These are phyloP conservation scores for Fraxinus quadrangulata DNA, from an alignment of 257 asterid species.

Conservation along the genomic window DNA sequence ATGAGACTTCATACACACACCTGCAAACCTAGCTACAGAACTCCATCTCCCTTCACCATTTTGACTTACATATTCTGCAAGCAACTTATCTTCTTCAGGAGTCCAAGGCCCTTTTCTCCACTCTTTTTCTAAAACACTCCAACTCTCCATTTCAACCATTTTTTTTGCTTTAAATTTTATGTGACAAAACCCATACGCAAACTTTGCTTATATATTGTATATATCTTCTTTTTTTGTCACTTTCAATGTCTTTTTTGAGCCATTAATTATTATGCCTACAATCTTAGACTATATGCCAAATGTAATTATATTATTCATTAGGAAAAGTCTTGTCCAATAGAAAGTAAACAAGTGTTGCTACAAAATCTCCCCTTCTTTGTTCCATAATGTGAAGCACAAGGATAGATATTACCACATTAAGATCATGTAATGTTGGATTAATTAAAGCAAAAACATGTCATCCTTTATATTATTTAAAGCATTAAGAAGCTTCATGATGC, in stretches of 20 bases:
- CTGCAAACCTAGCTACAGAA: slow-evolving; percentile 41
- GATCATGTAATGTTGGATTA: slow-evolving; percentile 2
- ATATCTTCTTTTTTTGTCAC: slow-evolving; percentile 31
- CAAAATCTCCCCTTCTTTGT: slow-evolving; percentile 13
- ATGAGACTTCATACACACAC: slow-evolving; percentile 9
- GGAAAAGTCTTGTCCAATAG: slow-evolving; percentile 34
- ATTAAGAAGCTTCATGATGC: slow-evolving; percentile 61
- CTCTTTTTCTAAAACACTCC: slow-evolving; percentile 36
- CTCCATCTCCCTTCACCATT: slow-evolving; percentile 55
- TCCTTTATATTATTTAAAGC: slow-evolving; percentile 26
- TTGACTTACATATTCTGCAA: slow-evolving; percentile 34
- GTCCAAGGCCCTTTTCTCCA: slow-evolving; percentile 56
- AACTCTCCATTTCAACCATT: slow-evolving; percentile 30
- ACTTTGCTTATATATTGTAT: slow-evolving; percentile 27
- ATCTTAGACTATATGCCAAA: slow-evolving; percentile 39
- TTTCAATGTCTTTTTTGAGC: slow-evolving; percentile 20
- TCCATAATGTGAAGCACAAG: slow-evolving; percentile 27
- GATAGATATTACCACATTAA: slow-evolving; percentile 22
- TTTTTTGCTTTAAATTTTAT: slow-evolving; percentile 38
- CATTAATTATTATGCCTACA: slow-evolving; percentile 25
- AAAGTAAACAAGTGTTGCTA: slow-evolving; percentile 33
- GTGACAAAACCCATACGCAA: slow-evolving; percentile 34
- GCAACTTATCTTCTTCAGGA: slow-evolving; percentile 46
- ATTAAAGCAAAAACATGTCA: not conserved
- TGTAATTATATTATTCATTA: slow-evolving; percentile 33